Base-by-base conservation (phyloP, 768 basidiomycete species). In the Suillus plorans region DNA sequence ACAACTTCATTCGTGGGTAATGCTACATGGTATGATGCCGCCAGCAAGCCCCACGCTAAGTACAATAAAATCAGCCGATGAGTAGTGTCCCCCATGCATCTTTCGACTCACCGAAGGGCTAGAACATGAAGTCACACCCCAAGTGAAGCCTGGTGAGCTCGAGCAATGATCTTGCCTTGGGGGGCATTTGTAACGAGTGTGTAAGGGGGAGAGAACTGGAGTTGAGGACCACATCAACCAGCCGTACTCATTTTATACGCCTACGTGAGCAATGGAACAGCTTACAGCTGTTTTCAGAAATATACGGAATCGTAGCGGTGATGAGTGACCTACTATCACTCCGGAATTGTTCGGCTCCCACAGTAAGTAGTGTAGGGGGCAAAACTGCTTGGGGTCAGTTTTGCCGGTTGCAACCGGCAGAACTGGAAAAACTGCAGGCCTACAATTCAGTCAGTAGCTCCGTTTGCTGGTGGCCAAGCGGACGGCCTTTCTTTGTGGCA, bases 101-200 rank as follows among this genome's bases (percentile, higher is more conserved):
- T 18, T 16, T 6, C 10, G 57, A 6, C 57, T 42, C 7, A 59
- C 57, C 57, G 8, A 59, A 59, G 39, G 57, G 57, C 57, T 39
- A 59, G 10, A 59, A 41, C 25, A 59, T 59, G 25, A 41, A 59
- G 39, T 59, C 39, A 3, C 2, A 41, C 25, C 57, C 57, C 39
- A 59, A 59, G 18, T 59, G 57, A 12, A 59, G 5, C 39, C 57
- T 59, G 16, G 57, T 59, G 39, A 59, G 57, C 57, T 59, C 39
- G 8, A 20, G 1, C 25, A 59, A 41, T 7, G 39, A 9, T 28
- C 57, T 59, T 28, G 39, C 39, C 18, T 59, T 59, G 25, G 57
- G 42, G 18, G 57, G 57, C 57, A 59, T 37, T 59, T 28, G 25
- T 28, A 14, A 44, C 18, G 28, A 37, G 36, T 57, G 8, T 14